Conservation (phyloP, 2,329 filamentous ascomycete species). For the Xylaria sp. region DNA sequence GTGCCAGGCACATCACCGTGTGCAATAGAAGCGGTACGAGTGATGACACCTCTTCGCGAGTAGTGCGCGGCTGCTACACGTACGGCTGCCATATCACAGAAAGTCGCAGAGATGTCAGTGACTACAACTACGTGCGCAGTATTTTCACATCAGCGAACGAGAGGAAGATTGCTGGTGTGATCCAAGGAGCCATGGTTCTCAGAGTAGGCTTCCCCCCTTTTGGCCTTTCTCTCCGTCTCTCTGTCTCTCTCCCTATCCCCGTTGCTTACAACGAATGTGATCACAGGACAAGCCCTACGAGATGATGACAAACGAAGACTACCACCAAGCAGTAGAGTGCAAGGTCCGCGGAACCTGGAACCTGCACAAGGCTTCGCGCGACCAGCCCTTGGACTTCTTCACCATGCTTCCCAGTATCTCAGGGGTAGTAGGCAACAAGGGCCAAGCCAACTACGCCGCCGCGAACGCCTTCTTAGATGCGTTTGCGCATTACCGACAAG, state of each 20-base stretch:
- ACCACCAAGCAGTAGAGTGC: constrained; percentile 44
- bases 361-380: too few relatives aligned
- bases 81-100: constrained; percentile 39
- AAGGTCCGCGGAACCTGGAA: constrained; percentile 51
- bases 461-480: constrained; percentile 57
- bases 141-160: constrained; percentile 17
- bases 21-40: constrained; percentile 48
- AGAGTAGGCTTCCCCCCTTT: constrained; percentile 26
- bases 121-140: constrained; percentile 27
- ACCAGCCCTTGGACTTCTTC: constrained; percentile 54
- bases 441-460: constrained; percentile 56
- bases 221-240: too few relatives aligned
- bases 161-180: constrained; percentile 41
- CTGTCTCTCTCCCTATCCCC: too few relatives aligned
- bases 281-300: constrained; percentile 40
- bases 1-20: constrained; percentile 50
- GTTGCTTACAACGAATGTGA: too few relatives aligned
- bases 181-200: constrained; percentile 51
- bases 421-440: constrained; percentile 51
- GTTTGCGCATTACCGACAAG: constrained; percentile 52
- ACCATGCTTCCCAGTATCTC: constrained; percentile 51
- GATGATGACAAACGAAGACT: constrained; percentile 50
- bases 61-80: constrained; percentile 37
- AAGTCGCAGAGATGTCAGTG: constrained; percentile 38
- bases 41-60: constrained; percentile 45